Evolutionary conservation across 306 rosid species (phyloP), one percentile per base, ranked within the genome.

Genomic region (Carpinus fangiana): DNA sequence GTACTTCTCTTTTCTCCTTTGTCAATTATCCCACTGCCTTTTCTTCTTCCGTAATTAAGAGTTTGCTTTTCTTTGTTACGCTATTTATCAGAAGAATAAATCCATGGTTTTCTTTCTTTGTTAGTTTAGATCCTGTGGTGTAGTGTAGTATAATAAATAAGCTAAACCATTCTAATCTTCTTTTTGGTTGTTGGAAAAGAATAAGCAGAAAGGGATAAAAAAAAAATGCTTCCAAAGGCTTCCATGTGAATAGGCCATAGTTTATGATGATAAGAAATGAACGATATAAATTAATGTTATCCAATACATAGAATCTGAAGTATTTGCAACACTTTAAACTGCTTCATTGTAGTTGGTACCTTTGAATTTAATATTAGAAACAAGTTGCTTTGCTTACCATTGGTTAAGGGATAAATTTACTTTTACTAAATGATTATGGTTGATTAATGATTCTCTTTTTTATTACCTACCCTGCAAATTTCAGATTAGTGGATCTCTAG

Each of bases 401-500:
- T 16, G 14, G 21, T 64, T 17, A 31, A 12, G 7, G 21, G 45
- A 38, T 36, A 14, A 64, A 31, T 64, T 17, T 64, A 31, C n/a
- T 38, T 41, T 3, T 1, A 48, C 52, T 9, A 16, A 34, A 64
- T 64, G 23, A 31, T 64, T 10, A 64, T 67, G 21, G 1, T 18
- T 67, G 51, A 43, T 67, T 67, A 11, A 7, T 28, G 43, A 61
- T 61, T 59, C 3, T 10, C 8, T 14, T 9, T 23, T 67, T 41
- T 38, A 14, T 18, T 17, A 7, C 26, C 12, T 8, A 5, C 10
- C 13, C 2, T 66, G 51, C 7, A 41, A 66, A 38, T 67, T 41
- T 67, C 72, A 67, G 72, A 67, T 67, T 67, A 67, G 28, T 67
- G 72, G 72, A 41, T 67, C 72, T 41, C 72, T 67, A 67, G 72